These are phyloP conservation scores for Suhomyces chickasaworum DNA, from an alignment of 1,139 yeast genomes.

Conservation along the genomic window DNA sequence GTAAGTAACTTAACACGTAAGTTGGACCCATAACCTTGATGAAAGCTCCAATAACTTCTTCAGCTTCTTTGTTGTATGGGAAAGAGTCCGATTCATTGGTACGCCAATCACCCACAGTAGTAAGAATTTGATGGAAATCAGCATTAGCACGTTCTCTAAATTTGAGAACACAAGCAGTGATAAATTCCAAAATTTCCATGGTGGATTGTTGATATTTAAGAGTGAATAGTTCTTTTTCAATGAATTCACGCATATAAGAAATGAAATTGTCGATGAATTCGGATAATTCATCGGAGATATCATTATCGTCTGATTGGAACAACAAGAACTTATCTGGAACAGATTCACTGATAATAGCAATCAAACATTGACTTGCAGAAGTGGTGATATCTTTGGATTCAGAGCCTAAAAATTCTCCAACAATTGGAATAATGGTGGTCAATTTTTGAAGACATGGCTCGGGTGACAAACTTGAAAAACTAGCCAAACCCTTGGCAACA, in stretches of 20 bases:
- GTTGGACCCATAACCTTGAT: constrained; percentile 86
- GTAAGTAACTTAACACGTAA: constrained; percentile 69
- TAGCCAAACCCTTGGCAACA: constrained; percentile 79
- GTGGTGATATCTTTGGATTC: constrained; percentile 67
- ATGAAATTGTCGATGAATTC: constrained; percentile 60
- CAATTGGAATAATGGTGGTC: constrained; percentile 57
- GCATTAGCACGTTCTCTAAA: constrained; percentile 73
- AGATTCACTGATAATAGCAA: constrained; percentile 69
- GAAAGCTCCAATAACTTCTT: constrained; percentile 76
- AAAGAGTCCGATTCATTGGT: constrained; percentile 69
- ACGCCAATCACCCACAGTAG: constrained; percentile 83
- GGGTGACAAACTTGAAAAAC: constrained; percentile 65
- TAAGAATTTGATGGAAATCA: constrained; percentile 64
- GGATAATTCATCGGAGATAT: constrained; percentile 46
- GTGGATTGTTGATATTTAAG: constrained; percentile 80
- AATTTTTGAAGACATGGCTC: constrained; percentile 56
- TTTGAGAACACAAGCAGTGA: constrained; percentile 64
- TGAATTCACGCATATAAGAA: constrained; percentile 49
- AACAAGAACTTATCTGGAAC: constrained; percentile 62
- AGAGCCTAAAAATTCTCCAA: constrained; percentile 64
- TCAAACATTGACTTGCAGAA: constrained; percentile 85
- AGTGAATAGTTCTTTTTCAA: constrained; percentile 60
- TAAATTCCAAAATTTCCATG: constrained; percentile 68
- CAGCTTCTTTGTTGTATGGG: constrained; percentile 78
- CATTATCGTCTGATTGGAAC: constrained; percentile 46